Base-by-base conservation (phyloP, 108 stramenopile species). In the Halocafeteria seosinensis region DNA sequence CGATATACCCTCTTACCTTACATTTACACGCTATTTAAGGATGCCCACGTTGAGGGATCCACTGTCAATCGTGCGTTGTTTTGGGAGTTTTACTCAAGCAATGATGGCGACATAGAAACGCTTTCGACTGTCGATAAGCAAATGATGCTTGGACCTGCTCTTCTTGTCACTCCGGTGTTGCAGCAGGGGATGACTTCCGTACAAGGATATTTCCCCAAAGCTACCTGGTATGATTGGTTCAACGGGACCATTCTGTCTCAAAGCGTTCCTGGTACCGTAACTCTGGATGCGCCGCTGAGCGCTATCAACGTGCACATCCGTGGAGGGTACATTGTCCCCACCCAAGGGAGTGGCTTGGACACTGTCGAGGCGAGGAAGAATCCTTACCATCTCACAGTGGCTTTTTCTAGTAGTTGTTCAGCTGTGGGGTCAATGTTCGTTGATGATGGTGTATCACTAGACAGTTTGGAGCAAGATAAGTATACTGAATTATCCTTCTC, bases 141-240 rank as follows among this genome's bases (percentile, higher is more conserved):
- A 55, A 50, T 67, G 62, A 66, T 72, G 66, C 3, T 53, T 23
- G 71, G 71, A 34, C 13, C 50, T 23, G 11, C 35, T 67, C 3
- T 72, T 29, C n/a, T 72, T 28, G 47, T 62, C 26, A 50, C 71
- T 8, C 71, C 71, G 26, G 71, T 67, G 28, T 21, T 67, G 5
- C 24, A 66, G 47, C 59, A 72, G 38, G 64, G 61, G 23, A 50
- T 36, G n/a, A 67, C 61, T 37, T 11, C 28, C 26, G 71, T 67
- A n/a, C 24, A 21, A 3, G 71, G 66, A 0, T 72, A 72, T 61
- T 67, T 72, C 71, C 55, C 71, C 31, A 13, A 65, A 5, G 71
- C 13, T 66, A 61, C 52, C 61, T 55, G 53, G 53, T 55, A 5
- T 5, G 9, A 12, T 8, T 55, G 53, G 53, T 55, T 12, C 9